Percentiles rank a stretch among this genome's conserved stretches.
Evolutionary conservation across 1,284 basidiomycete genomes (phyloP).

Genomic region (Lentinus polychrous): DNA sequence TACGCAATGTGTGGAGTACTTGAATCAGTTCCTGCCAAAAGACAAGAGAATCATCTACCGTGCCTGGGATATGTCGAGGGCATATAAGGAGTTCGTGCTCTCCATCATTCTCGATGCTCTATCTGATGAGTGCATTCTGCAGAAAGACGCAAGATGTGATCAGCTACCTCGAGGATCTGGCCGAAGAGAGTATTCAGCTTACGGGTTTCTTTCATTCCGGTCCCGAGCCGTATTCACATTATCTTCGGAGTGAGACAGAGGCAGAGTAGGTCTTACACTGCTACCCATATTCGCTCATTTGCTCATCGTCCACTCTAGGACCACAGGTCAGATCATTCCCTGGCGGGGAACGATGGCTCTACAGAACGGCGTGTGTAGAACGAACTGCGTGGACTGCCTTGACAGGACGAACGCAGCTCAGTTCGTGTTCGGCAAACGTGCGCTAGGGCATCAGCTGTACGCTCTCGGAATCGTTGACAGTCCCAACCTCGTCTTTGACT

Average conservation of each 20-base stretch:
- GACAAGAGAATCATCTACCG: slow-evolving; percentile 88
- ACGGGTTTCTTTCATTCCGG: slow-evolving; percentile 95
- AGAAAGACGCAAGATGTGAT: slow-evolving; percentile 96
- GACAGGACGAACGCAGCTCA: slow-evolving; percentile 98
- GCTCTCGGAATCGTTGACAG: slow-evolving; percentile 84
- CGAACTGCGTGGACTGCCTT: slow-evolving; percentile 94
- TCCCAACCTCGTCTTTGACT: slow-evolving; percentile 87
- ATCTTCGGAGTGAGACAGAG: slow-evolving; percentile 42
- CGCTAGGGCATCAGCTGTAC: slow-evolving; percentile 92
- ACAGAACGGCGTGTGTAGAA: slow-evolving; percentile 88
- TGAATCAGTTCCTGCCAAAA: slow-evolving; percentile 92
- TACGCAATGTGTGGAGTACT: slow-evolving; percentile 85
- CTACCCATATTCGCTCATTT: slow-evolving; percentile 1
- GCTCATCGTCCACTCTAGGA: background rate
- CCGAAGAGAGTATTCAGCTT: slow-evolving; percentile 87
- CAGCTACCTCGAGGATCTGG: slow-evolving; percentile 91
- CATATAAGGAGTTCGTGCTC: slow-evolving; percentile 71
- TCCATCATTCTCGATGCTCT: background rate
- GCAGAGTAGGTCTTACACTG: slow-evolving; percentile 29
- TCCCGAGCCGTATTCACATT: slow-evolving; percentile 69
- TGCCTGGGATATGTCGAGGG: slow-evolving; percentile 94
- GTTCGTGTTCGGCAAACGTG: slow-evolving; percentile 96
- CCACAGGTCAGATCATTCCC: slow-evolving; percentile 21
- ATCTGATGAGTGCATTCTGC: slow-evolving; percentile 6
- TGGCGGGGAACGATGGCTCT: slow-evolving; percentile 72